Base-by-base conservation (phyloP, 225 moss, liverwort and hornwort genomes). In the Takakia lepidozioides region DNA sequence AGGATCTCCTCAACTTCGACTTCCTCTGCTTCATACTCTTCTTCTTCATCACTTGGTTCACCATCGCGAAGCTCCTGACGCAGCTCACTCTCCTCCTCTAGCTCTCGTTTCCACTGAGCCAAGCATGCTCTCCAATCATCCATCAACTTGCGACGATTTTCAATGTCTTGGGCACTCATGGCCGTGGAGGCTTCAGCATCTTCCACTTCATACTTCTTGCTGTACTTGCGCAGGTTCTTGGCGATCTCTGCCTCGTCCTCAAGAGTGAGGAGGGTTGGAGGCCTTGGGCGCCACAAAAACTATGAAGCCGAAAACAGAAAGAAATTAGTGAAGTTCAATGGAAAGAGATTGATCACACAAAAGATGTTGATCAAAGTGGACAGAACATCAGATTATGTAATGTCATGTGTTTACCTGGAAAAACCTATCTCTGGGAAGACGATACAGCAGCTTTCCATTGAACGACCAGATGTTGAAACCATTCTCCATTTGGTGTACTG, bases 401-500 rank as follows among this genome's bases (percentile, higher is more conserved):
- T n/a, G n/a, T n/a, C n/a, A n/a, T n/a, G n/a, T n/a, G 27, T 56
- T 35, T 56, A 95, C 95, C 87, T 98, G 98, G 70, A 87, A 99
- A 62, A 99, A 99, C 38, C 91, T 76, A 19, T 99, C 98, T 56
- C 85, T 78, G 8, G 87, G 81, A 8, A 99, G 67, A 7, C 85
- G 83, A 44, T 99, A 99, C 57, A 99, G 55, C 34, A 99, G 68
- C 62, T 88, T 91, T 38, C 98, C 98, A 61, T 91, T 83, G 61
- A 99, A 91, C 40, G 98, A 87, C 98, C 98, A 99, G 16, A 99
- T 87, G 41, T 91, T 99, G 38, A 99, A 99, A 4, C 98, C 98
- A 38, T 99, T 99, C 60, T 99, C 98, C 98, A 99, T 99, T 56
- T 99, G 98, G 55, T 99, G 98, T 27, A 99, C 98, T 8, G 98